phyloP scores from a whole-genome alignment of 768 basidiomycete species.

The Leccinum arenicola region DNA sequence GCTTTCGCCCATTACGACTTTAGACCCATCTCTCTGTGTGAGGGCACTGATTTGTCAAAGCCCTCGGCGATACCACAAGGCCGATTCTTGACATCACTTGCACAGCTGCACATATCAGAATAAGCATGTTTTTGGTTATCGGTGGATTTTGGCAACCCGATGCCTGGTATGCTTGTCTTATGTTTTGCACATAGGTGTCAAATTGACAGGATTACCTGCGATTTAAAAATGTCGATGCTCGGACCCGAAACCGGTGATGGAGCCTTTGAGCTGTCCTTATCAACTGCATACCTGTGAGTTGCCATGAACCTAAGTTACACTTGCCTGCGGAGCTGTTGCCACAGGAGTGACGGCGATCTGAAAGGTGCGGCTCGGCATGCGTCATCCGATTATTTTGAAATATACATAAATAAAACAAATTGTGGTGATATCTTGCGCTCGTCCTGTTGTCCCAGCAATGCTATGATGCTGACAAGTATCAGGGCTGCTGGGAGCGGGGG shows the following conservation, averaged over 20 bases:
- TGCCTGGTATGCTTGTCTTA: constrained; percentile 1
- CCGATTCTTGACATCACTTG: background rate
- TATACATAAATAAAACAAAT: constrained; percentile 10
- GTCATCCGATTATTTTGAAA: constrained; percentile 11
- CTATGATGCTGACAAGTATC: background rate
- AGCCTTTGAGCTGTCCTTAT: background rate
- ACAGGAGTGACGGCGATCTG: constrained; percentile 1
- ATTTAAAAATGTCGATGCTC: constrained; percentile 1
- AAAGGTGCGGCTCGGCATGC: constrained; percentile 3
- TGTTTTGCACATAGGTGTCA: constrained; percentile 5
- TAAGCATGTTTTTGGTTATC: constrained; percentile 8
- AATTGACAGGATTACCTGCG: background rate
- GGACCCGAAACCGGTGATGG: constrained; percentile 8
- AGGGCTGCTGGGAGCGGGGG: constrained; percentile 1
- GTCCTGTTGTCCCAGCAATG: constrained; percentile 1
- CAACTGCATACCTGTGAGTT: background rate
- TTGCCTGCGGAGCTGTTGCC: constrained; percentile 5
- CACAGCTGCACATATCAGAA: constrained; percentile 2
- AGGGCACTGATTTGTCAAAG: constrained; percentile 2
- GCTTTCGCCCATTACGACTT: background rate
- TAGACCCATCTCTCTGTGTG: constrained; percentile 1
- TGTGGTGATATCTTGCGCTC: constrained; percentile 6
- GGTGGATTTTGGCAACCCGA: background rate
- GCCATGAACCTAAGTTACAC: background rate
- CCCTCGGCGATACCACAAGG: constrained; percentile 19